These are phyloP conservation scores for Pneumocystis oryctolagi DNA, from an alignment of 1,139 yeast genomes.

Conservation along the genomic window DNA sequence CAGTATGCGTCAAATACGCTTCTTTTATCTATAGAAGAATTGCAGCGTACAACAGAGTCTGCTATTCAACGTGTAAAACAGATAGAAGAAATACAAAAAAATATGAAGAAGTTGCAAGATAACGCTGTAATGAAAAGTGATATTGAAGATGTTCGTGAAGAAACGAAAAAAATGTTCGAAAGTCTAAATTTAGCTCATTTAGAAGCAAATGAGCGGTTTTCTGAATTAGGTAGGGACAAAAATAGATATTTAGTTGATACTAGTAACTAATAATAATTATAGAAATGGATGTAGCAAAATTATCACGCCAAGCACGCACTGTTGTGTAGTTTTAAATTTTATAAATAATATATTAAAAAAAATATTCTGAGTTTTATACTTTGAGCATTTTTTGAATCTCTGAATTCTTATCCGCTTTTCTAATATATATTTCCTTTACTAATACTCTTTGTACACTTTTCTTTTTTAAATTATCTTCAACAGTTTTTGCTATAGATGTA, in stretches of 20 bases:
- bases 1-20: conserved; percentile 7
- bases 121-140: conserved; percentile 7
- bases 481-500: background rate
- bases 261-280: background rate
- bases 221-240: conserved; percentile 4
- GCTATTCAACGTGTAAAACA: conserved; percentile 7
- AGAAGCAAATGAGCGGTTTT: conserved; percentile 7
- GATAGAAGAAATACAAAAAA: conserved; percentile 8
- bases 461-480: background rate
- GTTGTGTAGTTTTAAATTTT: background rate
- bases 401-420: background rate
- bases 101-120: conserved; percentile 6
- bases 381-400: background rate
- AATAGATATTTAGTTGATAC: background rate
- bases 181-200: conserved; percentile 7
- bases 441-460: background rate
- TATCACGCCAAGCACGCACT: background rate
- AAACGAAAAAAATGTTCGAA: conserved; percentile 10
- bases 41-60: conserved; percentile 6
- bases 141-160: conserved; percentile 6
- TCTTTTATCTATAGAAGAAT: conserved; percentile 9
- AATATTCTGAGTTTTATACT: background rate
- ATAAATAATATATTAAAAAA: background rate
- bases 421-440: background rate
- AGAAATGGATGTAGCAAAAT: background rate